Evolutionary conservation across 2,329 filamentous ascomycete species (phyloP), one percentile per base, ranked within the genome.

Genomic region (Sporothrix mexicana): DNA sequence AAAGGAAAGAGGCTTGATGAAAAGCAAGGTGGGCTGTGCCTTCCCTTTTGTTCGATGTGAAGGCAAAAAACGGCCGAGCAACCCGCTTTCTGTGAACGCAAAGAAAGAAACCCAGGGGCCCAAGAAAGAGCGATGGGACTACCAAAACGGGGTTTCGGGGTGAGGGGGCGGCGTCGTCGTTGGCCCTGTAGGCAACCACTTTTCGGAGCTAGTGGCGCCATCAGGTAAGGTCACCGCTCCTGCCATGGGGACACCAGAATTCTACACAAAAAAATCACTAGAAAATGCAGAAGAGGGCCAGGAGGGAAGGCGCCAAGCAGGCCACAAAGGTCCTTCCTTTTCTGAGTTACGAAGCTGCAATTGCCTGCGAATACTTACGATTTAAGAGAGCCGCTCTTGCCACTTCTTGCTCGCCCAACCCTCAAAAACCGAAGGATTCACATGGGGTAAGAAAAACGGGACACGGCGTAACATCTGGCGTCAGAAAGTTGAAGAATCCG

Each of bases 31-130:
- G 67, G 72, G 67, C 57, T 64, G 72, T 41, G 68, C 68, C 72
- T 73, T 70, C 72, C 71, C 23, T 73, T 73, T 73, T 73, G 69
- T 73, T 70, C 57, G 2, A 49, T 25, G 51, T 70, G 69, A 66
- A 55, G 45, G 69, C 69, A 57, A 70, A 59, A 69, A 70, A 41
- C 25, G 41, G 41, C 55, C 41, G 55, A 43, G 41, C 20, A 47
- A 51, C 36, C 59, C 47, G 25, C 15, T 20, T 20, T 13, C 1
- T 36, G 30, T 7, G 3, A 6, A 36, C 30, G 7, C 30, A 36
- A 36, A 45, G 13, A 30, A 57, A 47, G 45, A 55, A 71, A 25
- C 17, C 4, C 15, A 17, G 47, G 5, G 47, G 12, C 30, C 30
- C 30, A 36, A 36, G 30, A 36, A 36, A 36, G 30, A 2, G 30